Evolutionary conservation across 768 basidiomycete genomes (phyloP).

Genomic region (Harrya chromipes): DNA sequence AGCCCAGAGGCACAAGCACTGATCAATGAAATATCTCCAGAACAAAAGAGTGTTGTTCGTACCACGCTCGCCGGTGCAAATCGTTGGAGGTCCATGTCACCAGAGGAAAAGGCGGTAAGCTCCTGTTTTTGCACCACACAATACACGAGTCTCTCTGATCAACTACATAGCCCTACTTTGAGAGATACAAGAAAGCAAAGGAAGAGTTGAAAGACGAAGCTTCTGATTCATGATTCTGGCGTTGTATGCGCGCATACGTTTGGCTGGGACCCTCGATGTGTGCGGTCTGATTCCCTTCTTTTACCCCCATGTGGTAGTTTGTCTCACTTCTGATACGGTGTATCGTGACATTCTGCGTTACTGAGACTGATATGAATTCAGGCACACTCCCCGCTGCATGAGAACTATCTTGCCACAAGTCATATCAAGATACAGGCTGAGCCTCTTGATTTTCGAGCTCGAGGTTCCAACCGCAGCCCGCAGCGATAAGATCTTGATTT

Average conservation of each 20-base stretch:
- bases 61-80: constrained; percentile 16
- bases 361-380: too few species aligned
- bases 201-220: constrained; percentile 10
- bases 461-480: too few species aligned
- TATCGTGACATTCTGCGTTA: too few species aligned
- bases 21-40: constrained; percentile 5
- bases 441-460: too few species aligned
- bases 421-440: too few species aligned
- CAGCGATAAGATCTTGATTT: too few species aligned
- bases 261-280: neutral
- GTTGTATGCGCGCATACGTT: neutral
- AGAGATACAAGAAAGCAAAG: constrained; percentile 14
- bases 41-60: neutral
- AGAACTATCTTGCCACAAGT: too few species aligned
- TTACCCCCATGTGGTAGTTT: neutral
- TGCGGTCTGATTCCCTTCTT: constrained; percentile 3
- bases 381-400: too few species aligned
- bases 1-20: constrained; percentile 15
- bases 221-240: constrained; percentile 6
- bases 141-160: neutral
- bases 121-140: neutral
- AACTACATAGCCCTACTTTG: constrained; percentile 18
- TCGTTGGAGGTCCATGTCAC: constrained; percentile 32
- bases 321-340: constrained; percentile 5
- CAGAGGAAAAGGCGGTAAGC: constrained; percentile 32